Evolutionary conservation across 2,329 filamentous ascomycete species (phyloP).

Genomic region (Neospermospora avenae): DNA sequence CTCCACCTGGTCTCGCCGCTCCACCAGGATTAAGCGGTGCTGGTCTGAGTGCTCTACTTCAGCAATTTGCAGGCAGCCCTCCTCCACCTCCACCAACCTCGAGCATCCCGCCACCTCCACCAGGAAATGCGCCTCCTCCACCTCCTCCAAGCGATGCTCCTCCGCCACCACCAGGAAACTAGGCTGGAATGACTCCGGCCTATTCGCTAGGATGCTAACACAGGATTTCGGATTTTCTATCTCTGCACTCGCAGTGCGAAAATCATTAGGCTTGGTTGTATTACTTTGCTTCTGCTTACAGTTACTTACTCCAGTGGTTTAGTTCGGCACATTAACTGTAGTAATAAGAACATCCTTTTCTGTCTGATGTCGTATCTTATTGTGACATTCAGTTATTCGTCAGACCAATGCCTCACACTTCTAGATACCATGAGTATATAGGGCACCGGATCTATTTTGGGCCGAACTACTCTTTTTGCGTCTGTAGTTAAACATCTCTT

Average conservation of each 20-base stretch:
- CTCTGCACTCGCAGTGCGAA: constrained; percentile 1
- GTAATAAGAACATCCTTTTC: constrained; percentile 2
- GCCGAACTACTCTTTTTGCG: background rate
- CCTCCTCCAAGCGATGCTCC: constrained; percentile 47
- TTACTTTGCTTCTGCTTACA: background rate
- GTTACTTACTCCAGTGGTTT: constrained; percentile 6
- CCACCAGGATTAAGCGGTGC: constrained; percentile 50
- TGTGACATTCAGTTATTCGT: background rate
- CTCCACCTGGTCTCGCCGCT: constrained; percentile 40
- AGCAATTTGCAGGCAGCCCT: constrained; percentile 54
- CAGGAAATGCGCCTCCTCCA: constrained; percentile 59
- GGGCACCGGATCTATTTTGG: background rate
- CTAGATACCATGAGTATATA: too few relatives aligned
- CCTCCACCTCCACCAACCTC: constrained; percentile 54
- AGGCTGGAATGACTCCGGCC: background rate
- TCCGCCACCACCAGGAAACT: constrained; percentile 25
- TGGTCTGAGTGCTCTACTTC: constrained; percentile 62
- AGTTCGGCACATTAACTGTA: constrained; percentile 12
- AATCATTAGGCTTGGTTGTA: background rate
- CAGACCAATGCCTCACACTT: too few relatives aligned
- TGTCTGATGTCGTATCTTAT: background rate
- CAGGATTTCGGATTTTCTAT: constrained; percentile 7
- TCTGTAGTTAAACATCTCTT: too few relatives aligned
- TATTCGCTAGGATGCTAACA: constrained; percentile 12
- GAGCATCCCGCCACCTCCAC: constrained; percentile 38